Evolutionary conservation across 768 basidiomycete species (phyloP).

Genomic region (Boletus subcaerulescens): DNA sequence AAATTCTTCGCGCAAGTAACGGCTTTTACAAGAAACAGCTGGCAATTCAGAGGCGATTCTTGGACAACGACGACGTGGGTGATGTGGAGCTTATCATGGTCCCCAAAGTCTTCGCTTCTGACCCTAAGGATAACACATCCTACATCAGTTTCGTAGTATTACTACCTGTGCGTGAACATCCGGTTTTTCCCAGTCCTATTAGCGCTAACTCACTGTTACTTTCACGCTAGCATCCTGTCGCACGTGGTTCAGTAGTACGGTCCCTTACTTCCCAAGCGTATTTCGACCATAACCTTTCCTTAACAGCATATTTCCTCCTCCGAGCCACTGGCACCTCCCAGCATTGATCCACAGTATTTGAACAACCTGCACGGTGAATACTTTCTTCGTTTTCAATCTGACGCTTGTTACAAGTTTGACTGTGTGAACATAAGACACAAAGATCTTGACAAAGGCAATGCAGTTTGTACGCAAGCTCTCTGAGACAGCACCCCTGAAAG

Average conservation of each 20-base stretch:
- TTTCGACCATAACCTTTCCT: not conserved
- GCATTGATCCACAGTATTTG: conserved; percentile 12
- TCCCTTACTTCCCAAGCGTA: not conserved
- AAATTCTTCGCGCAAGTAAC: conserved; percentile 2
- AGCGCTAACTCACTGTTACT: not conserved
- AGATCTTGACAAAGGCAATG: conserved; percentile 14
- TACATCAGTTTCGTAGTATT: conserved; percentile 11
- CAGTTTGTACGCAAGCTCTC: conserved; percentile 13
- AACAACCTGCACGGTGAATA: conserved; percentile 12
- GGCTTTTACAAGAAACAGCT: conserved; percentile 13
- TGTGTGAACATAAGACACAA: conserved; percentile 3
- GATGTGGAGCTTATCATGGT: conserved; percentile 20
- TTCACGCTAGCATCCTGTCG: conserved; percentile 12
- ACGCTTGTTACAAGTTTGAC: not conserved
- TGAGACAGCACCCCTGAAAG: conserved; percentile 15
- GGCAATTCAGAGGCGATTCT: conserved; percentile 8
- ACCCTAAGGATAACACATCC: conserved; percentile 5
- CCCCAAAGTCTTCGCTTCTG: conserved; percentile 9
- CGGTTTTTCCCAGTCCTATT: not conserved
- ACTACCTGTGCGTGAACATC: conserved; percentile 7
- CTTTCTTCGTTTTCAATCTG: not conserved
- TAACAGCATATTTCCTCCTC: conserved; percentile 15
- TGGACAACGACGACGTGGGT: conserved; percentile 4
- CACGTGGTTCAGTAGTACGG: conserved; percentile 17
- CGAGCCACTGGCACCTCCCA: conserved; percentile 10